Conservation (phyloP, 306 rosid species). For the Fagus crenata region DNA sequence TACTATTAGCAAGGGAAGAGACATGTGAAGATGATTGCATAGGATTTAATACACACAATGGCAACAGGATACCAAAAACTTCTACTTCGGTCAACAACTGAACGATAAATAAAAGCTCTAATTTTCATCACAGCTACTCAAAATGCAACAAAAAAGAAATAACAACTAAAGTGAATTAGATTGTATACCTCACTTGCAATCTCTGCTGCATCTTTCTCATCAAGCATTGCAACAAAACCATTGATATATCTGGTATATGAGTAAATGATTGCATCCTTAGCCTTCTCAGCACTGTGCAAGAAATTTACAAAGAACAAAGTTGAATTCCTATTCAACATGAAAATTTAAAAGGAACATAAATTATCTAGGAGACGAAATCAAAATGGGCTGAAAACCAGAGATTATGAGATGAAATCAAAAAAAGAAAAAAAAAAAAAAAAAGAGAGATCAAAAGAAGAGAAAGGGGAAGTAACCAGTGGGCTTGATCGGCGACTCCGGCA, state of each 20-base stretch:
- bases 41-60: background rate
- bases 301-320: background rate
- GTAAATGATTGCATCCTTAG: conserved; percentile 55
- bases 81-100: no score
- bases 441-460: no score
- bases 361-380: background rate
- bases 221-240: conserved; percentile 73
- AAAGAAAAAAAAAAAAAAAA: no score
- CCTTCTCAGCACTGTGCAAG: conserved; percentile 41
- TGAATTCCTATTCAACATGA: background rate
- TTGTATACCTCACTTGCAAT: conserved; percentile 42
- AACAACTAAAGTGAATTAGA: background rate
- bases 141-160: no score
- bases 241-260: conserved; percentile 59
- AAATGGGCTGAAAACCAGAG: background rate
- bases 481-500: no score
- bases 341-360: background rate
- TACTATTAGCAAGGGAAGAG: conserved; percentile 62
- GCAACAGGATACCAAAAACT: background rate
- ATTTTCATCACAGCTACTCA: no score
- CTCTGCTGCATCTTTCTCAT: conserved; percentile 46
- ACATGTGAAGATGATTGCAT: background rate
- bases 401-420: no score
- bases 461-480: no score
- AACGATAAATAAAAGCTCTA: no score